These are phyloP conservation scores for Eudorina sp. DNA, from an alignment of 139 green algal genomes.

Conservation along the genomic window DNA sequence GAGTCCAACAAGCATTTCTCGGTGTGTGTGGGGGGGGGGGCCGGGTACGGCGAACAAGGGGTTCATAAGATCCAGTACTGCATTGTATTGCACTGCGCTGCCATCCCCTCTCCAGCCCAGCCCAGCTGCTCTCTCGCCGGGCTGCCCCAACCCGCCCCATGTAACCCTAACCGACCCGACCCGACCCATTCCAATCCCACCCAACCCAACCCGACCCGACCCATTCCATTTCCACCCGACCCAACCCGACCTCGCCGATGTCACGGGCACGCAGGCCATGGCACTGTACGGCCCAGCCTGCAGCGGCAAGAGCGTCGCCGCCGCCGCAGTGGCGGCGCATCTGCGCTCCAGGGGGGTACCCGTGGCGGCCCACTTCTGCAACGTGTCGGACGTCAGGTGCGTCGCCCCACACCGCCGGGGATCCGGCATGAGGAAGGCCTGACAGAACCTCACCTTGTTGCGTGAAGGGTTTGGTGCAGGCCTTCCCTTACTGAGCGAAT, in stretches of 20 bases:
- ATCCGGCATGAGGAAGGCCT: no score
- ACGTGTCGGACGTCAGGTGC: constrained; percentile 6
- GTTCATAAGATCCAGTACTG: background rate
- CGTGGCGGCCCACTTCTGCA: constrained; percentile 31
- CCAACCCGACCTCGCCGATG: background rate
- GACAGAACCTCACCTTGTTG: no score
- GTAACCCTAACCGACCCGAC: no score
- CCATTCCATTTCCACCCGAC: no score
- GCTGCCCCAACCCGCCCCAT: no score
- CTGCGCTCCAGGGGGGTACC: background rate
- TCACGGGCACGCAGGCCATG: constrained; percentile 14
- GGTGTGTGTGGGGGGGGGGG: background rate
- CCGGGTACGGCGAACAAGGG: background rate
- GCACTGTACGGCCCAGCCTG: constrained; percentile 17
- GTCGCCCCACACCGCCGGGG: no score
- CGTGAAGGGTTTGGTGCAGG: no score
- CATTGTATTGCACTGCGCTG: background rate
- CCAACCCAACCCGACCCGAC: no score
- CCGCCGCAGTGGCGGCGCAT: background rate
- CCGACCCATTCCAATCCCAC: no score
- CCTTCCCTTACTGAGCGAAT: no score
- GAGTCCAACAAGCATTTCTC: background rate
- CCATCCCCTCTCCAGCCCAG: no score
- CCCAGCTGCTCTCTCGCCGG: no score
- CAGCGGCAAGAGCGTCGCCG: constrained; percentile 21